Base-by-base conservation (phyloP, 352 stramenopile species). In the Pythium guiyangense region DNA sequence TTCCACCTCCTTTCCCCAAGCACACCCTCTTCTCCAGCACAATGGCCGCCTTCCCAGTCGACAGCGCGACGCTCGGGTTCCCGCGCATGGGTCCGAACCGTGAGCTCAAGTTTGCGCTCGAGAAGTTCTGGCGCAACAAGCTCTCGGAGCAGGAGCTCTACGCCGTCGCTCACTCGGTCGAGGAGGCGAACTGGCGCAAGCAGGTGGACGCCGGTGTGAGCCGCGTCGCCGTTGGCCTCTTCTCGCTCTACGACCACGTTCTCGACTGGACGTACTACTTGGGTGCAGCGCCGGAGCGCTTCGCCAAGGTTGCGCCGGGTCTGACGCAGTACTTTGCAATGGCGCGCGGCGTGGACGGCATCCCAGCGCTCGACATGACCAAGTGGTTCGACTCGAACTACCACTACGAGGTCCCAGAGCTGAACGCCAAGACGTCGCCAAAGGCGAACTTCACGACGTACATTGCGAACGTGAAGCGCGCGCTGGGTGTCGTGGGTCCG, bases 301-400 rank as follows among this genome's bases (percentile, higher is more conserved):
- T 94, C 67, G 66, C 77, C 27, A 72, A 71, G 49, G 73, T 96
- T 31, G 62, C 70, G 2, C 62, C 62, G 17, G 79, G 79, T 31
- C 69, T 91, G 3, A 55, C 77, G 37, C 81, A 90, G 65, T 92
- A 97, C 74, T 97, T 97, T 69, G 85, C 86, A 50, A 97, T 97
- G 88, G 86, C 88, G 5, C 83, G 89, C 49, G 90, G 90, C 47
- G 74, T 94, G 4, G 87, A 97, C 66, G 88, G 86, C 59, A 96
- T 94, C 66, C 72, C 77, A 10, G 92, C 92, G 8, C 78, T 98
- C 39, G 92, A 96, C 66, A 97, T 97, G 92, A 97, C 86, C 67
- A 96, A 97, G 77, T 97, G 87, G 86, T 97, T 97, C 67, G 92
- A 97, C 71, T 93, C 84, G 43, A 98, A 98, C 84, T 98, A 97